These are phyloP conservation scores for Suillus weaverae DNA, from an alignment of 768 basidiomycete genomes.

Conservation along the genomic window DNA sequence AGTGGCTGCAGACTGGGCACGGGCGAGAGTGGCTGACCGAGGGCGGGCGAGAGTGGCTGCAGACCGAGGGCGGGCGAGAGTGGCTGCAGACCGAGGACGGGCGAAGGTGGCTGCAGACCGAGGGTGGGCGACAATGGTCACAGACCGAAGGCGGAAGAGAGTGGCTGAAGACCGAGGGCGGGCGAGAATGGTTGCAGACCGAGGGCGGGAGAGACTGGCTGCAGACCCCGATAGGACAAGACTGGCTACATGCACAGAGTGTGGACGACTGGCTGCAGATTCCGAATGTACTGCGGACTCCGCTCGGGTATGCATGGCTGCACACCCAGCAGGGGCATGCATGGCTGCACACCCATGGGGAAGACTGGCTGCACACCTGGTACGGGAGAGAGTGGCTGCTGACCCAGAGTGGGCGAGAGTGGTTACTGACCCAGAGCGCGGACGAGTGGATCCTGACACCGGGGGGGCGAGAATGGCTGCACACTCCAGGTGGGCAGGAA, in stretches of 20 bases:
- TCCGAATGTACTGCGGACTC: neutral
- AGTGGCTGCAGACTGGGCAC: too few relatives aligned
- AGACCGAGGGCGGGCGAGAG: neutral
- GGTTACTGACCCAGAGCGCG: neutral
- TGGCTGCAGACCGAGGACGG: neutral
- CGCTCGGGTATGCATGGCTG: neutral
- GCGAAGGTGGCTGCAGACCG: neutral
- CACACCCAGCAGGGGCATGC: neutral
- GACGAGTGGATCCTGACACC: neutral
- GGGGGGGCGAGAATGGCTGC: neutral
- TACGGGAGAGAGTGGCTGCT: neutral
- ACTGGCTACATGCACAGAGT: neutral
- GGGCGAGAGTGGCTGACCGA: neutral
- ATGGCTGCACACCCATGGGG: neutral
- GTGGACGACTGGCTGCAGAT: neutral
- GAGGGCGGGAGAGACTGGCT: too few relatives aligned
- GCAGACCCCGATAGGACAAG: too few relatives aligned
- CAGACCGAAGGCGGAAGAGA: neutral
- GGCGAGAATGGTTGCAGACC: neutral
- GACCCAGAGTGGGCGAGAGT: neutral
- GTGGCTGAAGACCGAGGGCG: neutral
- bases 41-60: neutral
- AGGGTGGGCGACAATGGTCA: too few relatives aligned
- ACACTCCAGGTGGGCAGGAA: neutral
- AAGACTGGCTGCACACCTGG: too few relatives aligned